A percentile compares a stretch with the other conserved stretches of the same genome.
Conservation (phyloP, 768 basidiomycete genomes). For the Neoboletus magnificus region DNA sequence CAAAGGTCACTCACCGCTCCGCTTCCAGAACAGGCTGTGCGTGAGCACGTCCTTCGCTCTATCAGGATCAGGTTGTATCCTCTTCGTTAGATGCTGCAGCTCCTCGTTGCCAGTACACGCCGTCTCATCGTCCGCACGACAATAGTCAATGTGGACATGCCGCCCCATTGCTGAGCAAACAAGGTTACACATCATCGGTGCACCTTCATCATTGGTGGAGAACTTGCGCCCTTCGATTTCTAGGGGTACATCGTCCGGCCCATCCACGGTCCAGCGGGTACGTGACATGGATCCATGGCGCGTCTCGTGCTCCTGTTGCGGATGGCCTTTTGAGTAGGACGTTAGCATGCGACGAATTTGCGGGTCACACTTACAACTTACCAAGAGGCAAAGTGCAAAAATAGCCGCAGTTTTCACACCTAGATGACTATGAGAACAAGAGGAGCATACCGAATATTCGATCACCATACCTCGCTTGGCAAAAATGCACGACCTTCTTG, state of each 20-base stretch:
- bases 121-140: no score
- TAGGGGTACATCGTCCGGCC: slow-evolving; percentile 44
- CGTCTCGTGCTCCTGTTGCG: slow-evolving; percentile 61
- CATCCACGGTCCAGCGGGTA: slow-evolving; percentile 55
- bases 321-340: slow-evolving; percentile 40
- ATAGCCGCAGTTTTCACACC: slow-evolving; percentile 56
- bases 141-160: no score
- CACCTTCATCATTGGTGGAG: slow-evolving; percentile 51
- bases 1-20: no score
- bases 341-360: neutral
- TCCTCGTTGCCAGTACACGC: no score
- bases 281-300: slow-evolving; percentile 61
- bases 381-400: slow-evolving; percentile 56
- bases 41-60: no score
- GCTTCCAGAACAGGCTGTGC: no score
- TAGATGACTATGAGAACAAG: slow-evolving; percentile 12
- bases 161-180: slow-evolving; percentile 45
- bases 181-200: slow-evolving; percentile 62
- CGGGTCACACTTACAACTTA: slow-evolving; percentile 17
- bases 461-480: slow-evolving; percentile 41
- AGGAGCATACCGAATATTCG: neutral
- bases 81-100: no score
- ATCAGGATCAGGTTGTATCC: no score
- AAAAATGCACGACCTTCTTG: slow-evolving; percentile 48
- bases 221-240: slow-evolving; percentile 58